phyloP scores from a whole-genome alignment of 148 eudicot genomes.

The Camellia lanceoleosa region DNA sequence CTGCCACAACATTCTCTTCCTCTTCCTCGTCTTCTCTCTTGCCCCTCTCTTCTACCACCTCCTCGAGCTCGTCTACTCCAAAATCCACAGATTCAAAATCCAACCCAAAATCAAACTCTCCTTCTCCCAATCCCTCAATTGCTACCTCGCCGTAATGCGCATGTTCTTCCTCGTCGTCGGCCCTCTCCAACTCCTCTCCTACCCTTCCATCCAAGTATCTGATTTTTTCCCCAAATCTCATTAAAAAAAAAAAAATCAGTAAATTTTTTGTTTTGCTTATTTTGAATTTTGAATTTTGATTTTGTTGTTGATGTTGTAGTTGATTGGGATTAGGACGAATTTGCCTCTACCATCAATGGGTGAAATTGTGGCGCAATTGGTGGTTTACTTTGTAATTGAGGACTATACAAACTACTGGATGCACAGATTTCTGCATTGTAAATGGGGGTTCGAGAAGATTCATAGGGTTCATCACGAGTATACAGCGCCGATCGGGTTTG shows the following conservation, averaged over 20 bases:
- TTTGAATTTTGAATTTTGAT: background rate
- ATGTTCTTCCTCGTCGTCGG: conserved; percentile 70
- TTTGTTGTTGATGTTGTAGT: conserved; percentile 29
- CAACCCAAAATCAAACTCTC: conserved; percentile 73
- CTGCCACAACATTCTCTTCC: conserved; percentile 80
- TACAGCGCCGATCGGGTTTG: conserved; percentile 77
- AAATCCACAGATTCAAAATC: conserved; percentile 52
- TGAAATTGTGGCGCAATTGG: conserved; percentile 64
- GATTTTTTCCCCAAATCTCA: too few species aligned
- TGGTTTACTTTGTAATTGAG: conserved; percentile 71
- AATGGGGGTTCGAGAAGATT: conserved; percentile 92
- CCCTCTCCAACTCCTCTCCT: conserved; percentile 80
- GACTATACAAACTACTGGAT: conserved; percentile 91
- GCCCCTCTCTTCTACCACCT: conserved; percentile 51
- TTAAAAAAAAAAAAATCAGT: too few species aligned
- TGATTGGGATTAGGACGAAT: conserved; percentile 76
- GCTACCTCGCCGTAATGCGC: conserved; percentile 75
- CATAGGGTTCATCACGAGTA: conserved; percentile 95
- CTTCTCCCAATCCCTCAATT: conserved; percentile 36
- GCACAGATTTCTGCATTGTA: conserved; percentile 72
- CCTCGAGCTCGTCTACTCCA: conserved; percentile 34
- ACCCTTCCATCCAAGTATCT: conserved; percentile 59
- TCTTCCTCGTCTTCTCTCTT: conserved; percentile 65
- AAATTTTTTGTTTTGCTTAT: too few species aligned
- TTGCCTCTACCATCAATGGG: conserved; percentile 78